Base-by-base conservation (phyloP, 495 filamentous ascomycete species). In the Daldinia grandis region DNA sequence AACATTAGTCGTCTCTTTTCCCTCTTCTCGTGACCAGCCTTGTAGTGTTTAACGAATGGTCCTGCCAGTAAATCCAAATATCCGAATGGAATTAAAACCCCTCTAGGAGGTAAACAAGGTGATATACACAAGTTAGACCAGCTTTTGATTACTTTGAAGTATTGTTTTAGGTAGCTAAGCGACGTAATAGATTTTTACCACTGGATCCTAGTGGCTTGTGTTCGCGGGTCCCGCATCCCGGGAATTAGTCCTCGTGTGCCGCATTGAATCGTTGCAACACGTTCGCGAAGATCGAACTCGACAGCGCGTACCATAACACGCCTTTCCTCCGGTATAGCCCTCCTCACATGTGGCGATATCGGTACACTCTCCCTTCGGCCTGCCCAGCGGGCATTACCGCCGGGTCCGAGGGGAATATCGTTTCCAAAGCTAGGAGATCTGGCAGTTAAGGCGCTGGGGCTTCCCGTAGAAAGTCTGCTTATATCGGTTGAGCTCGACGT, bases 291-390 rank as follows among this genome's bases (percentile, higher is more conserved):
- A 54, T 86, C 81, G 60, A 87, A 86, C 71, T 86, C 75, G 64
- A 86, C 84, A 21, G 83, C 81, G 60, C 81, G 78, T 30, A 87
- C 83, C 83, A 86, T 86, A 53, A 86, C 82, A 7, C 85, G 81
- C 74, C 77, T 83, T 33, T 85, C 82, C 24, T 82, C 83, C 0
- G 83, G 82, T 25, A 83, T 76, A 7, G 57, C 8, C 54, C 68
- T 74, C 51, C 60, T 69, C 21, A 60, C 61, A 40, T 74, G 49
- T 3, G 68, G 58, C 27, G 75, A 69, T 12, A 63, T 24, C 9
- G 58, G 35, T 25, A 65, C 28, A 56, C 79, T 80, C 62, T 79
- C 78, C 62, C 77, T 69, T 55, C 77, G 72, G 49, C 73, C 47
- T 28, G 73, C 76, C 75, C 77, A 80, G 17, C 78, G 72, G 14